Conservation (phyloP, 371 early-diverging fungal species). For the Mortierella sp. region DNA sequence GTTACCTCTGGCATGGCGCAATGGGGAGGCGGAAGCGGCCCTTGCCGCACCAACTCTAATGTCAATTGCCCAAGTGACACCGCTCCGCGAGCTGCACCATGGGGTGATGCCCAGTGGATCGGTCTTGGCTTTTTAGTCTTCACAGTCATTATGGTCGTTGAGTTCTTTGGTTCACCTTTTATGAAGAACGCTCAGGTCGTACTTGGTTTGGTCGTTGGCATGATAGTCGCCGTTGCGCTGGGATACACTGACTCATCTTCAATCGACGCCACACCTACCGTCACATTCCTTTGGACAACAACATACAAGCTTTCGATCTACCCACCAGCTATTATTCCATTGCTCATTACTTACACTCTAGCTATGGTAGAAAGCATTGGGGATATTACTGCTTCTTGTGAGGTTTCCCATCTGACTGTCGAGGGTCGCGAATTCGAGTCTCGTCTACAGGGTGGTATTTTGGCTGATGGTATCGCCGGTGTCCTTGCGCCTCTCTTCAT, state of each 20-base stretch:
- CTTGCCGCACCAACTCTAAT: slow-evolving; percentile 59
- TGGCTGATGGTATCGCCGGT: slow-evolving; percentile 73
- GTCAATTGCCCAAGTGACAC: slow-evolving; percentile 65
- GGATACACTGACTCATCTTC: slow-evolving; percentile 67
- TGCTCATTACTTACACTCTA: slow-evolving; percentile 66
- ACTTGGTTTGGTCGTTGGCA: slow-evolving; percentile 71
- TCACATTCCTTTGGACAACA: slow-evolving; percentile 70
- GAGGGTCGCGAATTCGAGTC: slow-evolving; percentile 71
- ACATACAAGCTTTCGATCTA: slow-evolving; percentile 72
- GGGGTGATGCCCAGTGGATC: slow-evolving; percentile 72
- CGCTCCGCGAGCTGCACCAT: slow-evolving; percentile 70
- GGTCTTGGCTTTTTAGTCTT: slow-evolving; percentile 75
- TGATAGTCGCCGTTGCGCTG: slow-evolving; percentile 69
- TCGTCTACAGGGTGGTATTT: slow-evolving; percentile 72
- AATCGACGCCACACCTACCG: slow-evolving; percentile 65
- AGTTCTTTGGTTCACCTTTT: slow-evolving; percentile 74
- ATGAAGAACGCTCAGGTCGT: slow-evolving; percentile 76
- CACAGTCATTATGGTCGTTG: slow-evolving; percentile 68
- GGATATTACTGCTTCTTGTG: slow-evolving; percentile 76
- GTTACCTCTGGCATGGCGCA: slow-evolving; percentile 65
- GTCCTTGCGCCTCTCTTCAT: slow-evolving; percentile 69
- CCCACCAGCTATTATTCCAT: slow-evolving; percentile 75
- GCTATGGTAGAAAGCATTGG: slow-evolving; percentile 69
- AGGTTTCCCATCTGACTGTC: slow-evolving; percentile 71
- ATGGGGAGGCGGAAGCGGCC: slow-evolving; percentile 73